These are phyloP conservation scores for Apiotrichum sp. DNA, from an alignment of 1,284 basidiomycete genomes.

Conservation along the genomic window DNA sequence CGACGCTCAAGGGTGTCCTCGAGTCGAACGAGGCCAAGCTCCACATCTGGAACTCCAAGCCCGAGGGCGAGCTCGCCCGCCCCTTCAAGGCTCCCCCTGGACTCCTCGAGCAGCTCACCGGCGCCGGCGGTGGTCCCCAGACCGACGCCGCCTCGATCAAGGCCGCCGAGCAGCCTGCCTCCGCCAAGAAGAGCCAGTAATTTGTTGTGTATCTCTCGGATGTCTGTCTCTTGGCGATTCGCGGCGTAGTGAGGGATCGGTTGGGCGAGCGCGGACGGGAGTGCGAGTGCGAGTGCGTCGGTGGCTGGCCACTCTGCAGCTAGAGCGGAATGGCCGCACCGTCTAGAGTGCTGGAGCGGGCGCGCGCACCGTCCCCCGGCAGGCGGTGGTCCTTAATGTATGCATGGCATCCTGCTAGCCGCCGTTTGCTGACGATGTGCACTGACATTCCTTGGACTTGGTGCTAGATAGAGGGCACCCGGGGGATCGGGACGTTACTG, in stretches of 20 bases:
- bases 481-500: too few species aligned
- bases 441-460: too few species aligned
- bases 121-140: conserved; percentile 55
- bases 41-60: conserved; percentile 16
- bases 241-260: too few species aligned
- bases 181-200: conserved; percentile 54
- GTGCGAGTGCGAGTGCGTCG: too few species aligned
- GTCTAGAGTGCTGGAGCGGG: background rate
- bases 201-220: background rate
- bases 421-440: too few species aligned
- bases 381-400: background rate
- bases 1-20: conserved; percentile 18
- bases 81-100: conserved; percentile 42
- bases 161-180: conserved; percentile 76
- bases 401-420: background rate
- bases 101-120: conserved; percentile 56
- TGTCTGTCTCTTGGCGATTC: too few species aligned
- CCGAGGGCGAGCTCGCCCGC: conserved; percentile 18
- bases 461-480: too few species aligned
- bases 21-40: conserved; percentile 23
- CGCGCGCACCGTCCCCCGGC: background rate
- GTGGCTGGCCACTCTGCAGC: too few species aligned
- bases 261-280: too few species aligned
- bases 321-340: too few species aligned
- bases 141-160: conserved; percentile 80